phyloP scores from a whole-genome alignment of 768 basidiomycete species.

The Pisolithus sp. region DNA sequence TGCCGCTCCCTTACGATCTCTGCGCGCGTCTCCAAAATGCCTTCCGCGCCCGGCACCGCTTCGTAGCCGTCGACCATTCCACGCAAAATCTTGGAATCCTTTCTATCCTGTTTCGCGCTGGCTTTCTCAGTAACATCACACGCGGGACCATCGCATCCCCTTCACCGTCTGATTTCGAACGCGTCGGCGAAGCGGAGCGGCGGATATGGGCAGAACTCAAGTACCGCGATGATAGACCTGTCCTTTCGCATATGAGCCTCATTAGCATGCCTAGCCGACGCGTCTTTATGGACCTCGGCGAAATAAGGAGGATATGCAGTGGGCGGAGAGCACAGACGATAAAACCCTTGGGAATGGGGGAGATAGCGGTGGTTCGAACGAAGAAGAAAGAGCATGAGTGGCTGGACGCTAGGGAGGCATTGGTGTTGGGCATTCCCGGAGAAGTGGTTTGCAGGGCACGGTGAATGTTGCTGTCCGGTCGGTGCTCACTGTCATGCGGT shows the following conservation, averaged over 20 bases:
- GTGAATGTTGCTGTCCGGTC: slow-evolving; percentile 19
- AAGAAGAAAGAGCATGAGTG: slow-evolving; percentile 68
- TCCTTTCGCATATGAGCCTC: slow-evolving; percentile 72
- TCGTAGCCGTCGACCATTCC: slow-evolving; percentile 72
- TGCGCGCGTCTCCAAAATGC: slow-evolving; percentile 91
- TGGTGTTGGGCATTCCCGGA: slow-evolving; percentile 68
- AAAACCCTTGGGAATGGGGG: slow-evolving; percentile 84
- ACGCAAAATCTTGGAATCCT: slow-evolving; percentile 90
- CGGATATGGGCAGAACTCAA: slow-evolving; percentile 95
- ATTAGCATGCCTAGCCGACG: slow-evolving; percentile 80
- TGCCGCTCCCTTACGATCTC: slow-evolving; percentile 74
- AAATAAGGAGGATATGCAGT: slow-evolving; percentile 72
- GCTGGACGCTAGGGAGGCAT: slow-evolving; percentile 90
- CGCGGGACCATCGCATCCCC: slow-evolving; percentile 67
- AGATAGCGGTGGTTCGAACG: slow-evolving; percentile 82
- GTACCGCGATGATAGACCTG: slow-evolving; percentile 85
- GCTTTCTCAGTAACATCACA: slow-evolving; percentile 79
- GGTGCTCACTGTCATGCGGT: not conserved
- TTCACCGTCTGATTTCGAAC: slow-evolving; percentile 55
- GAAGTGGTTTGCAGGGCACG: slow-evolving; percentile 84
- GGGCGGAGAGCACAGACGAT: slow-evolving; percentile 78
- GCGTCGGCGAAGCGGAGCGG: slow-evolving; percentile 54
- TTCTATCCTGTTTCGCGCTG: slow-evolving; percentile 84
- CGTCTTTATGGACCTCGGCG: slow-evolving; percentile 65
- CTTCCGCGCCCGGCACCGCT: slow-evolving; percentile 78